Evolutionary conservation across 148 eudicot species (phyloP), one percentile per base, ranked within the genome.

Genomic region (Rhododendron henanense): DNA sequence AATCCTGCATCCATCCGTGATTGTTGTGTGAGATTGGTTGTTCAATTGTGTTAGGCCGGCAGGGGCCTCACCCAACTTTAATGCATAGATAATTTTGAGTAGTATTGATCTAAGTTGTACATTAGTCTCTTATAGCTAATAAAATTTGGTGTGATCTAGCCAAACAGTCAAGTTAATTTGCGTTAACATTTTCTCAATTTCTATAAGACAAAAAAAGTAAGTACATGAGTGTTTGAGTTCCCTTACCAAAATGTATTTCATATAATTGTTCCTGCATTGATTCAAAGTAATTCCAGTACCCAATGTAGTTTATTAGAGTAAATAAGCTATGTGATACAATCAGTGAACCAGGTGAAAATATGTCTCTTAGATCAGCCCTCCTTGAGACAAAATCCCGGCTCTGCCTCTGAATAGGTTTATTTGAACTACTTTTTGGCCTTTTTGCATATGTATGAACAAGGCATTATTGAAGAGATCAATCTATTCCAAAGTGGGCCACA

Each of bases 11-110:
- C 74, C 74, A 28, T n/a, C 31, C 5, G 28, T 25, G 35, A 69
- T 69, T 69, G 37, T n/a, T 69, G 61, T 23, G 4, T 83, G 69
- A 51, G 69, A 35, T 47, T 25, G 79, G 85, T 47, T 44, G 85
- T 25, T 25, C 74, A 69, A 69, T 69, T 28, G 35, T 69, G 74
- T 28, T 69, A 69, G 65, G 50, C 48, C 18, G 16, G 85, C 33
- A 10, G 65, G 14, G 61, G 61, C 61, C 61, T 55, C 61, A 55
- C 61, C 61, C 61, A 55, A 55, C 61, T 55, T 55, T 16, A 55
- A 55, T 18, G 21, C 19, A 4, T 55, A 55, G 19, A 5, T 55
- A 55, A 16, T 16, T 55, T 55, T 55, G 6, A 55, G 61, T 55
- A 55, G 21, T 16, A 55, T 55, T 55, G 57, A 53, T 55, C 18